phyloP scores from a whole-genome alignment of 2,329 filamentous ascomycete species.

The Lasiodiplodia theobromae region DNA sequence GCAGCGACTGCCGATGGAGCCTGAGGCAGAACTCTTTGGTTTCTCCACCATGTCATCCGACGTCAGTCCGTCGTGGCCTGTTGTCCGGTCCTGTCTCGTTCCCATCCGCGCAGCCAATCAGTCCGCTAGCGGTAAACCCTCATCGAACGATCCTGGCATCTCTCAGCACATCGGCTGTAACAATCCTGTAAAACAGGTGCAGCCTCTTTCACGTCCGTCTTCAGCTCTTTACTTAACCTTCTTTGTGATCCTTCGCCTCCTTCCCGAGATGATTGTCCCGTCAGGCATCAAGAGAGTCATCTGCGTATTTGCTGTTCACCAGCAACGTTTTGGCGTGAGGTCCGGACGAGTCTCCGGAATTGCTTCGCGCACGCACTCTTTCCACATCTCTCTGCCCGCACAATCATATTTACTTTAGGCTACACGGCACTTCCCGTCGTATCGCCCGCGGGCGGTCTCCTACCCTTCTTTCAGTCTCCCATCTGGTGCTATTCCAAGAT shows the following conservation, averaged over 20 bases:
- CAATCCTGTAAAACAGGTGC: not conserved
- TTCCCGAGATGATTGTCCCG: not conserved
- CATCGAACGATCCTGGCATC: not conserved
- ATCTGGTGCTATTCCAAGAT: not conserved
- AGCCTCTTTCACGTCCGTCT: not conserved
- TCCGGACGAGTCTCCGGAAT: not conserved
- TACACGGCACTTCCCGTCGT: not conserved
- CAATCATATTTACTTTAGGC: not conserved
- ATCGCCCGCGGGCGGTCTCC: not conserved
- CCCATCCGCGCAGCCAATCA: not conserved
- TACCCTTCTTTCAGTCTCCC: not conserved
- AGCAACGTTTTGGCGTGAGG: not conserved
- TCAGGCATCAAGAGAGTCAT: not conserved
- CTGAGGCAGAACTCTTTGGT: not conserved
- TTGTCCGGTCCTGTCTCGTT: not conserved
- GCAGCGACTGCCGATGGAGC: not conserved
- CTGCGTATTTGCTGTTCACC: not conserved
- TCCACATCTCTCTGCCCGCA: not conserved
- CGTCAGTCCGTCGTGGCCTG: slow-evolving; percentile 17
- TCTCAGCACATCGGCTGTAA: not conserved
- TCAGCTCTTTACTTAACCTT: not conserved
- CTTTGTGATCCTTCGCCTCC: not conserved
- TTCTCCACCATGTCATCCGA: slow-evolving; percentile 5
- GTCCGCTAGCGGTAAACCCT: not conserved
- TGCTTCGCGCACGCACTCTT: not conserved